Evolutionary conservation across 2,329 filamentous ascomycete species (phyloP).

Genomic region (Alternaria burnsii): DNA sequence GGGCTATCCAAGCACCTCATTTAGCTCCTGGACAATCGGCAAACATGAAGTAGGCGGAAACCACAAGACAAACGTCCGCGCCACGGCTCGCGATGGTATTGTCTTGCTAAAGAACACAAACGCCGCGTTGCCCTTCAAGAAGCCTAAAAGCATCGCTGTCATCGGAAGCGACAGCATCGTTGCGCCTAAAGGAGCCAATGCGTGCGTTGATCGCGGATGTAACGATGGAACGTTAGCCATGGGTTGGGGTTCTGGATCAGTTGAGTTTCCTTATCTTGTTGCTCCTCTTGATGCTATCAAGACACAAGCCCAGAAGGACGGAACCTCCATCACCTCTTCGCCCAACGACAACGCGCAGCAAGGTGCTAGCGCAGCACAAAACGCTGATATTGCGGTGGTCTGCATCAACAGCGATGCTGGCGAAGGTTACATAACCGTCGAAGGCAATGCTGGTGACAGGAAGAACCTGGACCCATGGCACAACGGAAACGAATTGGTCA

Average conservation of each 20-base stretch:
- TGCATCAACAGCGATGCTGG: slow-evolving; percentile 60
- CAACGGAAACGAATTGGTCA: slow-evolving; percentile 54
- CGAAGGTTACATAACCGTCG: slow-evolving; percentile 60
- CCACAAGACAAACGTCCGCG: slow-evolving; percentile 51
- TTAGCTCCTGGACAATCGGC: slow-evolving; percentile 57
- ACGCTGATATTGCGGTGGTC: slow-evolving; percentile 53
- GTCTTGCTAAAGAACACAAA: slow-evolving; percentile 69
- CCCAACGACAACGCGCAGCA: slow-evolving; percentile 50
- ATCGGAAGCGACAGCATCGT: slow-evolving; percentile 84
- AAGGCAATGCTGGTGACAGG: slow-evolving; percentile 57
- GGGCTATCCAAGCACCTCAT: slow-evolving; percentile 54
- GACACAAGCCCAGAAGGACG: slow-evolving; percentile 46
- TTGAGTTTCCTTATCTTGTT: slow-evolving; percentile 56
- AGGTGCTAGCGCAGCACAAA: slow-evolving; percentile 50
- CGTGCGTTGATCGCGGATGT: slow-evolving; percentile 74
- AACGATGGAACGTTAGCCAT: slow-evolving; percentile 70
- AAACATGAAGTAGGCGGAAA: slow-evolving; percentile 51
- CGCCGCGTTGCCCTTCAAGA: slow-evolving; percentile 74
- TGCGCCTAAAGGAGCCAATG: slow-evolving; percentile 79
- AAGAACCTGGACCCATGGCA: slow-evolving; percentile 59
- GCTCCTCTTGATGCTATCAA: slow-evolving; percentile 55
- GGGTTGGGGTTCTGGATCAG: slow-evolving; percentile 71
- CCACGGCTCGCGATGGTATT: slow-evolving; percentile 59
- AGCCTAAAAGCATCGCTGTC: slow-evolving; percentile 67
- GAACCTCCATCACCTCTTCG: slow-evolving; percentile 51